Evolutionary conservation across 768 basidiomycete genomes (phyloP).

Genomic region (Boletellus emodensis): DNA sequence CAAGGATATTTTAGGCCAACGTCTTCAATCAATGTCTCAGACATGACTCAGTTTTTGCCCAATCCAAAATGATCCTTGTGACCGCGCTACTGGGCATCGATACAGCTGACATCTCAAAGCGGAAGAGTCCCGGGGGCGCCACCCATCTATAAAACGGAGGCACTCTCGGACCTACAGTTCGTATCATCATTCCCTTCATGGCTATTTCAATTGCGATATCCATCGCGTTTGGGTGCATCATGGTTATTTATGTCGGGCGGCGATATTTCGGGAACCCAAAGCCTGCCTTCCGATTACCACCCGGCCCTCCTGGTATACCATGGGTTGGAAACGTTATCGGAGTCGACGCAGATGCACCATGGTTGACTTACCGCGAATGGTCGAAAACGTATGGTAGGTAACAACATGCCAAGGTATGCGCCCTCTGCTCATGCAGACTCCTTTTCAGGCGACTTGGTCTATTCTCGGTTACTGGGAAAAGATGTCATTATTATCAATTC

Average conservation of each 20-base stretch:
- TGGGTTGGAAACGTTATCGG: background rate
- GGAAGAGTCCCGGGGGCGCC: background rate
- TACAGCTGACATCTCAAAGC: background rate
- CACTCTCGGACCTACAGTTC: background rate
- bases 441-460: conserved; percentile 4
- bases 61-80: too few species aligned
- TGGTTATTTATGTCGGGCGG: background rate
- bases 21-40: background rate
- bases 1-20: background rate
- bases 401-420: background rate
- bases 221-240: background rate
- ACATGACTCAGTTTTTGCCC: background rate
- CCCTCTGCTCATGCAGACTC: background rate
- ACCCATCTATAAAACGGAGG: background rate
- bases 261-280: background rate
- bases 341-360: background rate
- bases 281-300: background rate
- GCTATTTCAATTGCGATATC: background rate
- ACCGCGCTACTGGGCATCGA: background rate
- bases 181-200: background rate
- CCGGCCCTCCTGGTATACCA: background rate
- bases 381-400: conserved; percentile 6
- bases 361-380: conserved; percentile 1
- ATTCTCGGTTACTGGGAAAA: background rate
- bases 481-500: conserved; percentile 8